Conservation (phyloP, 768 basidiomycete species). For the Phlebiopsis flavidoalba region DNA sequence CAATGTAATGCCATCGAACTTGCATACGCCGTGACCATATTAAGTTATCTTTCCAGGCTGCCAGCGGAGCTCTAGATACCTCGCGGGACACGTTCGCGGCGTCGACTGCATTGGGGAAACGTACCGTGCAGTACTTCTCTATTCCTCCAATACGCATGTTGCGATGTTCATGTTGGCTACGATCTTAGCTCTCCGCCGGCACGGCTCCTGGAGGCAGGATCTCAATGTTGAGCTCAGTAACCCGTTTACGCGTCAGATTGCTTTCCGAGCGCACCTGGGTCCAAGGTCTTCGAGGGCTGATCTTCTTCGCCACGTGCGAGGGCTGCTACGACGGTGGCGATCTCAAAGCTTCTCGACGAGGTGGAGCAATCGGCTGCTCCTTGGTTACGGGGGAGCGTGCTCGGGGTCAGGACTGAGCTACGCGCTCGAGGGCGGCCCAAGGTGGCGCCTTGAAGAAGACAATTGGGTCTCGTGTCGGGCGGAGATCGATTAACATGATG, state of each 20-base stretch:
- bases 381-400: constrained; percentile 50
- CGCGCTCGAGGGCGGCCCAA: constrained; percentile 48
- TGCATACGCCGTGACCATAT: not conserved
- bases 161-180: not conserved
- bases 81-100: constrained; percentile 45
- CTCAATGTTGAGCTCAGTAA: constrained; percentile 54
- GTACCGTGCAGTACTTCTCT: constrained; percentile 48
- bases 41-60: constrained; percentile 21
- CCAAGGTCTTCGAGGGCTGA: constrained; percentile 56
- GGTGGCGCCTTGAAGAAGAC: constrained; percentile 42
- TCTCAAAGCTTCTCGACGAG: constrained; percentile 43
- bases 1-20: constrained; percentile 32
- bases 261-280: constrained; percentile 54
- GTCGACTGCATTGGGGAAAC: constrained; percentile 58
- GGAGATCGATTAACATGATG: constrained; percentile 42
- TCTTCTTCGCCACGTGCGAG: constrained; percentile 46
- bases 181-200: constrained; percentile 42
- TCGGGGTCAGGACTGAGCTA: constrained; percentile 44
- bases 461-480: constrained; percentile 42
- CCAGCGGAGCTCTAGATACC: constrained; percentile 40
- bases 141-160: not conserved
- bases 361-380: constrained; percentile 45
- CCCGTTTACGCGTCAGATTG: constrained; percentile 56
- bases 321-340: constrained; percentile 27
- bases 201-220: constrained; percentile 52